phyloP scores from a whole-genome alignment of 495 filamentous ascomycete genomes.

The Articulospora tetracladia region DNA sequence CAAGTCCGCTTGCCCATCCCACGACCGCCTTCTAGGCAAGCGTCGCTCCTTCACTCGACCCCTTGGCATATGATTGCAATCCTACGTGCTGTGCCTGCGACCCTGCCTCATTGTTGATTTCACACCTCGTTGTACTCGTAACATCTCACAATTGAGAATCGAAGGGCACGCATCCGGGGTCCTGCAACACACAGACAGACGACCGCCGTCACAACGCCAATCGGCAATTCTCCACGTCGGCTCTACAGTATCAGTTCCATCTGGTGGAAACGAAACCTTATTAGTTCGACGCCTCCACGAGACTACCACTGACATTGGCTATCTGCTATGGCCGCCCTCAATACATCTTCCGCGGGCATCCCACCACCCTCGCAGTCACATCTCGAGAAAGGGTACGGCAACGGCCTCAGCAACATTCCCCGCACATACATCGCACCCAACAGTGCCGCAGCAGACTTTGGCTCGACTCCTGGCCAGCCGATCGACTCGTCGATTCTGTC shows the following conservation, averaged over 20 bases:
- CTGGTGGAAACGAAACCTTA: conserved; percentile 7
- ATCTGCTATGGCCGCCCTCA: conserved; percentile 14
- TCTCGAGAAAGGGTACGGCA: conserved; percentile 22
- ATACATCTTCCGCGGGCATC: conserved; percentile 2
- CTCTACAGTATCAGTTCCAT: neutral
- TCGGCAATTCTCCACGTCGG: neutral
- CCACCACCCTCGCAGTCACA: conserved; percentile 15
- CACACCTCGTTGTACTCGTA: too few species aligned
- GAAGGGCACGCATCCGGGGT: too few species aligned
- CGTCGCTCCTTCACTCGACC: too few species aligned
- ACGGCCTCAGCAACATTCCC: conserved; percentile 4
- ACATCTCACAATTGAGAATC: too few species aligned
- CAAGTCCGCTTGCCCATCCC: too few species aligned
- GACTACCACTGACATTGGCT: neutral
- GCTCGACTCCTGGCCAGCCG: conserved; percentile 33
- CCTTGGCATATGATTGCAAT: too few species aligned
- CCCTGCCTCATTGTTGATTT: too few species aligned
- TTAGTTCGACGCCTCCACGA: neutral
- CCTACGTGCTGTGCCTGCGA: too few species aligned
- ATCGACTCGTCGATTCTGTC: conserved; percentile 38
- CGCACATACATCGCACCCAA: conserved; percentile 21
- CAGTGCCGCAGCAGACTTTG: conserved; percentile 34
- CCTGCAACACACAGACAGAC: neutral
- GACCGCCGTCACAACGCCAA: neutral
- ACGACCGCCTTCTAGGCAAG: too few species aligned